Base-by-base conservation (phyloP, 495 filamentous ascomycete species). In the Penicillium roqueforti region DNA sequence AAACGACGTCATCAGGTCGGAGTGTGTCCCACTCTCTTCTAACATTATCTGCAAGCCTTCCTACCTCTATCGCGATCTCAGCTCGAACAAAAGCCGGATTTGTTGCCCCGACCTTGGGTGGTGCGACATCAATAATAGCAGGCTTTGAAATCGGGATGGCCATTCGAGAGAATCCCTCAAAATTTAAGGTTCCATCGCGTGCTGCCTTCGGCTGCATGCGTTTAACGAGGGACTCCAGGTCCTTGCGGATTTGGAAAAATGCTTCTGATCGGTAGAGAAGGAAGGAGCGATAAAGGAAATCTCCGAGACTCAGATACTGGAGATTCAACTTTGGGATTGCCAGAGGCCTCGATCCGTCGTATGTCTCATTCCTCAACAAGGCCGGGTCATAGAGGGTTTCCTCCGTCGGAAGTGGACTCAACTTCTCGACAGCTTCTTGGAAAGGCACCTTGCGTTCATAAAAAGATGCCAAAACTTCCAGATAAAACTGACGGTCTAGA, bases 301-400 rank as follows among this genome's bases (percentile, higher is more conserved):
- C 93, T 4, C 93, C 91, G 31, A 96, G 82, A 7, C 90, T 92
- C 23, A 99, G 80, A 66, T 99, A 97, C 61, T 97, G 93, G 37
- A 99, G 78, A 63, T 96, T 97, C 45, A 97, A 72, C 60, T 97
- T 99, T 2, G 93, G 93, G 47, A 99, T 85, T 6, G 93, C 89
- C 43, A 99, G 76, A 9, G 93, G 91, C 23, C 83, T 82, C 32
- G 92, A 91, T 34, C 92, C 93, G 68, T 95, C 85, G 57, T 97
- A 99, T 11, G 80, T 80, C 60, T 96, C 92, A 53, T 92, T 92
- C 42, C 92, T 82, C 54, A 93, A 68, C 28, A 96, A 77, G n/a
- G 85, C 82, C 42, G 81, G 74, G 47, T 97, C 92, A 62, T 96
- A 97, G n/a, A 99, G 80, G 31, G 53, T 62, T 49, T 80, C 77